Evolutionary conservation across 345 rosid genomes (phyloP).

Genomic region (Syzygium aromaticum): DNA sequence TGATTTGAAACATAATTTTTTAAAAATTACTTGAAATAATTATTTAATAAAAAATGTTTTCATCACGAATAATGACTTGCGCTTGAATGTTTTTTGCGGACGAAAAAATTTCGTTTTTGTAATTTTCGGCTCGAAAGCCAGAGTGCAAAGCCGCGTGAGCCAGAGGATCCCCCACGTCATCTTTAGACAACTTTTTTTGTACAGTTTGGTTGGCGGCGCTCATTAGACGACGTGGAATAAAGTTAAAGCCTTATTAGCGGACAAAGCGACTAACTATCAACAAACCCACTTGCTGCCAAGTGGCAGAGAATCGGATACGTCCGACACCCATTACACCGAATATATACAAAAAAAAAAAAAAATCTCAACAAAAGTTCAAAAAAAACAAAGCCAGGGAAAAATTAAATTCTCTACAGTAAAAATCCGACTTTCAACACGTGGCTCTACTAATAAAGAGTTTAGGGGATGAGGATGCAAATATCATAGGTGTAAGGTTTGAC

Average conservation of each 20-base stretch:
- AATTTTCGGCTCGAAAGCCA: neutral
- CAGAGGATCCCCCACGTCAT: neutral
- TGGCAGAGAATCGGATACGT: neutral
- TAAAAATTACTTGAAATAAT: neutral
- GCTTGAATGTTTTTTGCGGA: accelerated
- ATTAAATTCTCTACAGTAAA: neutral
- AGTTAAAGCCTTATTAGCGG: neutral
- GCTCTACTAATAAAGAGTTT: too few species aligned
- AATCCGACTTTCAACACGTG: neutral
- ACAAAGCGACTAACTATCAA: neutral
- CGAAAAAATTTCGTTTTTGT: neutral
- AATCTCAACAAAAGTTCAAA: neutral
- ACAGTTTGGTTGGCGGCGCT: neutral
- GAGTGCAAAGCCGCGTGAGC: neutral
- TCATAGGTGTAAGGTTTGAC: too few species aligned
- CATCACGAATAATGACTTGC: accelerated
- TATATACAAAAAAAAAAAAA: neutral
- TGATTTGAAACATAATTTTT: too few species aligned
- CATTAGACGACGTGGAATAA: neutral
- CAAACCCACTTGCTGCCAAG: neutral
- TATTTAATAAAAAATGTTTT: accelerated
- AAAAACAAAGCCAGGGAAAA: neutral
- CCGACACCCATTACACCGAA: neutral
- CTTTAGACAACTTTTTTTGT: neutral
- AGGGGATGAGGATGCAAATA: too few species aligned